Base-by-base conservation (phyloP, 768 basidiomycete genomes). In the Galerina sulciceps region DNA sequence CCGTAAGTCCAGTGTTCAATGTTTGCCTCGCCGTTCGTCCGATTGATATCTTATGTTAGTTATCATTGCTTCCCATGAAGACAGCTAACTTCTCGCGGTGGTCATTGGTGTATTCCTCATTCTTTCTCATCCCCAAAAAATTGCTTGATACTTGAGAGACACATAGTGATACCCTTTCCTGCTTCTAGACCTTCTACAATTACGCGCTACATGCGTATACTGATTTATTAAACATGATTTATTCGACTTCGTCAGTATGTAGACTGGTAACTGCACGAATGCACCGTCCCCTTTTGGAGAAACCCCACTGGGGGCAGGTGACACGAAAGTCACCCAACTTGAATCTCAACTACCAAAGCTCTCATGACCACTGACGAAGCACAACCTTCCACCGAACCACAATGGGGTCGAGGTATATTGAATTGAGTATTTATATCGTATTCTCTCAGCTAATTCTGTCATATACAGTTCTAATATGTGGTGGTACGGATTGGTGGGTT, bases 401-500 rank as follows among this genome's bases (percentile, higher is more conserved):
- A 76, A 63, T 83, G 82, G 81, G 82, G 81, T 62, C 71, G 76
- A 73, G 71, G 76, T 76, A 70, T 48, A 43, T 46, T 44, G 15
- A 10, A 17, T 47, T 41, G 36, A 53, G 23, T 59, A 55, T 53
- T 59, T 51, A 60, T 62, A 62, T 59, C 36, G 23, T 51, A 53
- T 40, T 35, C 45, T 52, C 48, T 34, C 46, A 59, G 55, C 67
- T 71, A 55, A 70, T 62, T 57, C 45, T 57, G 46, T 59, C 53
- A 60, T 62, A 52, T 60, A 35, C 58, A 96, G 93, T 93, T 40
- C 73, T 93, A 63, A 87, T 95, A 64, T 90, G 88, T 67, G 93
- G 93, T 53, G 93, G 93, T 51, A 93, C 90, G 20, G 90, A 93
- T 75, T 94, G 93, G 93, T 94, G 70, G 70, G 86, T 79, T 62